phyloP scores from a whole-genome alignment of 2,329 filamentous ascomycete species.

The Exophiala calicioides region DNA sequence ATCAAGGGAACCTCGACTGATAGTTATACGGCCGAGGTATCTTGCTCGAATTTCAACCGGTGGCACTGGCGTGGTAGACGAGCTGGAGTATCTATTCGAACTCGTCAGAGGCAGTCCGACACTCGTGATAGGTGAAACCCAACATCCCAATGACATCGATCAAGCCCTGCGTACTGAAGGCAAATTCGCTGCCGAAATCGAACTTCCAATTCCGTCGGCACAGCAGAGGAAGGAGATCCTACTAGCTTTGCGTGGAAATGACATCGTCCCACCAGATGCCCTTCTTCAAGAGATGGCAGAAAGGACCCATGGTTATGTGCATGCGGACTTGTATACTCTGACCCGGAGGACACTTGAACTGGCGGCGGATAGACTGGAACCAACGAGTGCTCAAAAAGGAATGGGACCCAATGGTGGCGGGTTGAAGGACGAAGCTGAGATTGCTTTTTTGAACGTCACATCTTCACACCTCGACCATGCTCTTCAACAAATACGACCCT shows the following conservation, averaged over 20 bases:
- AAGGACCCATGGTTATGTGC: constrained; percentile 84
- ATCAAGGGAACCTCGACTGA: constrained; percentile 30
- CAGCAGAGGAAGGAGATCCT: constrained; percentile 73
- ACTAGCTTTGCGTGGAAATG: constrained; percentile 56
- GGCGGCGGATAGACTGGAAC: constrained; percentile 9
- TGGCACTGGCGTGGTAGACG: constrained; percentile 38
- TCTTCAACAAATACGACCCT: constrained; percentile 70
- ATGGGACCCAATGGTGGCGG: background rate
- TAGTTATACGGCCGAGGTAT: constrained; percentile 20
- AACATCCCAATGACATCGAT: constrained; percentile 72
- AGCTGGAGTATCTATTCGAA: constrained; percentile 43
- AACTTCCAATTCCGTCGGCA: constrained; percentile 75
- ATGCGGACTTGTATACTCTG: constrained; percentile 71
- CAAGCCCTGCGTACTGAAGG: constrained; percentile 64
- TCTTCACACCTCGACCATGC: constrained; percentile 64
- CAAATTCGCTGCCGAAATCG: constrained; percentile 68
- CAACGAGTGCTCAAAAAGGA: background rate
- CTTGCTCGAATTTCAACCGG: constrained; percentile 30
- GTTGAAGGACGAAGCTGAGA: background rate
- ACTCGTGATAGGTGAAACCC: constrained; percentile 73
- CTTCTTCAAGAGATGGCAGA: constrained; percentile 65
- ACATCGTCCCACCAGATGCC: constrained; percentile 51
- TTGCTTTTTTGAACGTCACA: constrained; percentile 23
- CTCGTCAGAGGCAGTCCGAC: constrained; percentile 55
- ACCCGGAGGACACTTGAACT: constrained; percentile 51